Base-by-base conservation (phyloP, 192 early-diverging fungal genomes). In the Podila horticola region DNA sequence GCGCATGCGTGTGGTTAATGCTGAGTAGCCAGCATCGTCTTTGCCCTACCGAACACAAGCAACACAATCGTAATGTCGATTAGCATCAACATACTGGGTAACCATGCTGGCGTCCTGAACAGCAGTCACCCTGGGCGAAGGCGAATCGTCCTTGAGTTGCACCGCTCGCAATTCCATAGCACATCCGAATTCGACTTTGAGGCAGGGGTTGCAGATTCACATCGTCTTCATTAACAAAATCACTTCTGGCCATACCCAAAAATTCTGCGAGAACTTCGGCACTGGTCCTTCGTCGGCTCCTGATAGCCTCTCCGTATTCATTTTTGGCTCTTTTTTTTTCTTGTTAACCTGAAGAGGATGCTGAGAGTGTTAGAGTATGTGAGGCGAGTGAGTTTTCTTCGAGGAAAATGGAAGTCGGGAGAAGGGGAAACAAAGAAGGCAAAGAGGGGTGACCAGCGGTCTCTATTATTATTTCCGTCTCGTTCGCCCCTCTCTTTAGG, bases 1-100 rank as follows among this genome's bases (percentile, higher is more conserved):
- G 68, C 88, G 88, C 75, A 94, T 87, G 63, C 91, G 89, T 59
- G 89, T 83, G 64, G 87, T 90, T 17, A 94, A 76, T 12, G 86
- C 88, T 26, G 89, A 88, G 65, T 91, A 91, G 26, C 93, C 92
- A 4, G 88, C 88, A 84, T 93, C 93, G 59, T 93, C 91, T 60
- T 85, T 86, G 26, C 88, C 88, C 89, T 90, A 74, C 34, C 48
- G 57, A 41, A 7, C 64, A 60, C 31, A 67, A 7, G 66, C 33
- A 24, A 36, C 9, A 28, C 8, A 33, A 62, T 17, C 13, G 26
- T 20, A 61, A 30, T 2, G 41, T 45, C 15, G 41, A 45, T 45
- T 13, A 45, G 41, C 38, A 41, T 11, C 38, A 11, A 61, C 22
- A 20, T 26, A 11, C 19, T 33, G 20, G 31, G 30, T 31, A 31